phyloP scores from a whole-genome alignment of 495 filamentous ascomycete genomes.

The Lophium mytilinum region DNA sequence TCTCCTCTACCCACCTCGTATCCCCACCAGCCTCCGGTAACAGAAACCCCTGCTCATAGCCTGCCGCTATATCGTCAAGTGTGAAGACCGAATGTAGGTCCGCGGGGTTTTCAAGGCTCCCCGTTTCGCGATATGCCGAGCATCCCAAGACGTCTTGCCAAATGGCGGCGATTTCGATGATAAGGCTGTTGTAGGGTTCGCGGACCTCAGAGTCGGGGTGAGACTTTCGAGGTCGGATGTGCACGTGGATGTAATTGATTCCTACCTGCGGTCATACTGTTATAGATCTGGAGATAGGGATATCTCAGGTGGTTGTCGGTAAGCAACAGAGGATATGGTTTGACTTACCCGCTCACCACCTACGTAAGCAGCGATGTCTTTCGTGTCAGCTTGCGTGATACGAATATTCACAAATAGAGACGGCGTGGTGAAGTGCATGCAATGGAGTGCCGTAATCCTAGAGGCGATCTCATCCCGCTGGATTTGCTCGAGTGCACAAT shows the following conservation, averaged over 20 bases:
- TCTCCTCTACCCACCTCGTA: constrained; percentile 22
- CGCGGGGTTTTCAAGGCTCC: neutral
- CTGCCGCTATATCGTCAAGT: constrained; percentile 19
- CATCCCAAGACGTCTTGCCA: no score
- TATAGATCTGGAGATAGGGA: no score
- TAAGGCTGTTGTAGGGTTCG: no score
- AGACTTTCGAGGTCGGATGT: neutral
- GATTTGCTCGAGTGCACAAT: no score
- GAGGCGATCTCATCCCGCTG: constrained; percentile 18
- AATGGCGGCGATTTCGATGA: no score
- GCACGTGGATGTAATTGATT: neutral
- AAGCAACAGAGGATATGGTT: neutral
- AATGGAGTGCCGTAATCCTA: constrained; percentile 26
- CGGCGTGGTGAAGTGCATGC: constrained; percentile 19
- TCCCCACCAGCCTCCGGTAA: constrained; percentile 23
- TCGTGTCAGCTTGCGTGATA: neutral
- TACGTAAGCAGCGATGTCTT: neutral
- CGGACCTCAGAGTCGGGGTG: no score
- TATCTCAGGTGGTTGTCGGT: no score
- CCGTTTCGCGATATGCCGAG: neutral
- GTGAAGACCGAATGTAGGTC: constrained; percentile 14
- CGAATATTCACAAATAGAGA: constrained; percentile 26
- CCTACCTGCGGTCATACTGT: no score
- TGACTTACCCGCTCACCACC: neutral
- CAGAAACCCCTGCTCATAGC: constrained; percentile 16